Evolutionary conservation across 2,329 filamentous ascomycete genomes (phyloP), one percentile per base, ranked within the genome.

Genomic region (Apiospora saccharicola): DNA sequence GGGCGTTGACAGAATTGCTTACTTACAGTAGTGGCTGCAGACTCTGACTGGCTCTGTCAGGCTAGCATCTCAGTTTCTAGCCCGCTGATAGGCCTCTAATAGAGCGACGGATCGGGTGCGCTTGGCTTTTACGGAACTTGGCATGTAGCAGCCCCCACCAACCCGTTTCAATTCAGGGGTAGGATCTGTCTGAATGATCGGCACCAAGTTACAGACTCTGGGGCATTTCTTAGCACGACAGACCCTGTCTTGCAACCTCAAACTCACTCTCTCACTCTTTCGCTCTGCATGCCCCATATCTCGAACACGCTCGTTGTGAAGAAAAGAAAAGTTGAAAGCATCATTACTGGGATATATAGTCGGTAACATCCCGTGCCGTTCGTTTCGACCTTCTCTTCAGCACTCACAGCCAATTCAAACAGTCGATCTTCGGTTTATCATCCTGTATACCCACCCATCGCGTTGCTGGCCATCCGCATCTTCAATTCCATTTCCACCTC

Each of bases 391-490:
- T 68, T 47, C 41, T 47, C 57, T 37, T 19, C 34, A 34, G 57
- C 19, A n/a, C 34, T n/a, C 30, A 64, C 57, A 41, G 57, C 22
- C 34, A 64, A 41, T n/a, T 64, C 30, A 64, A 64, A 64, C 57
- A 64, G 34, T 41, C 30, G 19, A 64, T 41, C 57, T 41, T 19
- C 22, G 34, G 19, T 67, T 24, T 19, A 68, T 68, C 19, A 68
- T 47, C 44, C n/a, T 68, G 30, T 68, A 68, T 26, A 43, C 67
- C 41, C 67, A 68, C 41, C 41, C 67, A 68, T 24, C 41, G 57
- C 57, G 57, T 64, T 64, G 67, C 67, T 68, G 41, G 41, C 14
- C 67, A 68, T 46, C 44, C 34, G 44, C 67, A 68, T 68, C 43
- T 43, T 37, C 34, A 30, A 19, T 68, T 22, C 5, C 47, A 43